Percentiles rank a stretch among this genome's conserved stretches.
Evolutionary conservation across 768 basidiomycete species (phyloP).

Genomic region (Mycena filopes): DNA sequence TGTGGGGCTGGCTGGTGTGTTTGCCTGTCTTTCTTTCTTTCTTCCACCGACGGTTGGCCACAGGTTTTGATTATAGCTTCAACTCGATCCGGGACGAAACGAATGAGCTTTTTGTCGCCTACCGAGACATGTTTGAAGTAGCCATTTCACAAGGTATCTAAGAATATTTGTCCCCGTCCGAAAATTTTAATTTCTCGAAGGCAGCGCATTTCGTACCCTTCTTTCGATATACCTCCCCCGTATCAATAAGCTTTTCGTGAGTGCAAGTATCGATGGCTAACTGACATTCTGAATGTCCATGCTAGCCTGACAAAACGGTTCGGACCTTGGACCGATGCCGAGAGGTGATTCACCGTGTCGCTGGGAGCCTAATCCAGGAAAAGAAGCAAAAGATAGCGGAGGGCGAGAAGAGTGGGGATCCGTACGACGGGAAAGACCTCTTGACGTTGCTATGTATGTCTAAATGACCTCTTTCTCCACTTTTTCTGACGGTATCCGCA

Average conservation of each 20-base stretch:
- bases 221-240: conserved; percentile 70
- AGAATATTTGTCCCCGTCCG: no score
- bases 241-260: conserved; percentile 64
- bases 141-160: conserved; percentile 76
- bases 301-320: conserved; percentile 64
- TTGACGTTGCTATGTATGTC: conserved; percentile 79
- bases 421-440: conserved; percentile 76
- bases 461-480: not conserved
- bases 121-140: conserved; percentile 87
- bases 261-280: conserved; percentile 38
- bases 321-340: conserved; percentile 66
- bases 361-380: conserved; percentile 80
- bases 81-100: conserved; percentile 83
- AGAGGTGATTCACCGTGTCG: conserved; percentile 71
- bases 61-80: conserved; percentile 90
- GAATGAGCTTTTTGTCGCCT: conserved; percentile 81
- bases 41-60: conserved; percentile 1
- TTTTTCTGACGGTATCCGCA: conserved; percentile 44
- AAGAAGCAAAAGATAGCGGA: conserved; percentile 81
- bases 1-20: conserved; percentile 85
- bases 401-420: conserved; percentile 60
- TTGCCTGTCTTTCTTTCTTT: not conserved
- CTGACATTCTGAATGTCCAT: conserved; percentile 1
- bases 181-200: no score
- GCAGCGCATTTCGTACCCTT: conserved; percentile 54